Evolutionary conservation across 2,329 filamentous ascomycete species (phyloP).

Genomic region (Diplodia seriata): DNA sequence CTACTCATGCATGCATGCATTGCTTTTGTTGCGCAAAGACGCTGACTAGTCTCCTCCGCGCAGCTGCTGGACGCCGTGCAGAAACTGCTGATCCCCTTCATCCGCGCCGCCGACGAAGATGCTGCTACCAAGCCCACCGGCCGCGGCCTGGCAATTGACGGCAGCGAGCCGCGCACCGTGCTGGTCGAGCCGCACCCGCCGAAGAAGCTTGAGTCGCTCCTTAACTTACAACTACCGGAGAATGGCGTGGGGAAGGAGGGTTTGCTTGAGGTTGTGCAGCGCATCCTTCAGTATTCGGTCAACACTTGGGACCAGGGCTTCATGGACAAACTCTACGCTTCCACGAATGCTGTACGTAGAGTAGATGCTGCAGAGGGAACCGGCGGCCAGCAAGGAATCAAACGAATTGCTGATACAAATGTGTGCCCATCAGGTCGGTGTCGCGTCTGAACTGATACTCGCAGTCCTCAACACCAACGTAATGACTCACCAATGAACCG

Average conservation of each 20-base stretch:
- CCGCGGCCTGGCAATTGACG: constrained; percentile 67
- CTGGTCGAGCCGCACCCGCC: constrained; percentile 56
- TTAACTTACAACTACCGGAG: constrained; percentile 49
- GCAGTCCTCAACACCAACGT: constrained; percentile 90
- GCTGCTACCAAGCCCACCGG: constrained; percentile 63
- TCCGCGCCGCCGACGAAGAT: constrained; percentile 71
- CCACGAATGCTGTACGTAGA: constrained; percentile 75
- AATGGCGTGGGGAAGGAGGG: constrained; percentile 51
- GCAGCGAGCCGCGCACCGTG: constrained; percentile 52
- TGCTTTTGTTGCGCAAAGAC: neutral
- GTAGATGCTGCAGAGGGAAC: neutral
- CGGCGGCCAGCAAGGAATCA: constrained; percentile 2
- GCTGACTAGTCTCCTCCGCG: constrained; percentile 21
- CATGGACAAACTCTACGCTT: constrained; percentile 92
- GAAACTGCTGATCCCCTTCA: constrained; percentile 72
- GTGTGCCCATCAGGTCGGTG: constrained; percentile 65
- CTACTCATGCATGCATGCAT: neutral
- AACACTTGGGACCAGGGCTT: constrained; percentile 99
- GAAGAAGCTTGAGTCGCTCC: constrained; percentile 50
- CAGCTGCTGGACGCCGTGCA: constrained; percentile 74
- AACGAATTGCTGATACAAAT: constrained; percentile 13
- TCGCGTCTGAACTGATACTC: constrained; percentile 84
- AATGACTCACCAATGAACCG: constrained; percentile 36
- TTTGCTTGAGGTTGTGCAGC: constrained; percentile 61
- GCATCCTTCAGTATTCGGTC: constrained; percentile 82